Conservation (phyloP, 441 rosid species). For the Gossypium davidsonii region DNA sequence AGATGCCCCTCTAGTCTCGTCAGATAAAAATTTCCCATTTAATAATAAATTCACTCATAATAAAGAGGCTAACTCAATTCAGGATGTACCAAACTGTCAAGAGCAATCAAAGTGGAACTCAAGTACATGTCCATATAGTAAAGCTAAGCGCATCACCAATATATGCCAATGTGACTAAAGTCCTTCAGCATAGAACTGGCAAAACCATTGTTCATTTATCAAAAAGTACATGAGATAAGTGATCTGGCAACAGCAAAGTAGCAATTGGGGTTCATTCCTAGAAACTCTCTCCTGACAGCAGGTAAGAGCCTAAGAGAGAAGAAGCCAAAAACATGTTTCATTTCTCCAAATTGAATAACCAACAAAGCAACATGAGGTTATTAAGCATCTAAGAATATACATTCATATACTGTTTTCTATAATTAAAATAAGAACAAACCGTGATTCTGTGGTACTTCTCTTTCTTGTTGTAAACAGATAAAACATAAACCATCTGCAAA, state of each 20-base stretch:
- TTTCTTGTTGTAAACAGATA: constrained; percentile 89
- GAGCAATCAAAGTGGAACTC: not conserved
- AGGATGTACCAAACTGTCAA: not conserved
- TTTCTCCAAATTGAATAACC: not conserved
- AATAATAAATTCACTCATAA: not conserved
- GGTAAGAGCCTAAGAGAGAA: not conserved
- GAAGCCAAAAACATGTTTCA: not conserved
- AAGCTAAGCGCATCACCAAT: not conserved
- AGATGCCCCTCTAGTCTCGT: not conserved
- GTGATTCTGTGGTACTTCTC: constrained; percentile 81
- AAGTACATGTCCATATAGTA: not conserved
- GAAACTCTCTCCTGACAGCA: not conserved
- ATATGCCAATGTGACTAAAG: not conserved
- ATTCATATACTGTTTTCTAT: constrained; percentile 1
- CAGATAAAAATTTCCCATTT: not conserved
- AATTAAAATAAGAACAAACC: constrained; percentile 37
- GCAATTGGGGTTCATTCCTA: not conserved
- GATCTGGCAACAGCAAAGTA: not conserved
- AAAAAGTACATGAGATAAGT: not conserved
- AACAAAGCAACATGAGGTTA: not conserved
- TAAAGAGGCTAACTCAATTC: constrained; percentile 6
- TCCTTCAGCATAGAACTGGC: not conserved
- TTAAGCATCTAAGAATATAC: constrained; percentile 2
- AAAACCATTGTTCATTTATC: not conserved
- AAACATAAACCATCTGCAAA: constrained; percentile 92